Conservation (phyloP, 2,329 filamentous ascomycete species). For the Cladophialophora chaetospira region DNA sequence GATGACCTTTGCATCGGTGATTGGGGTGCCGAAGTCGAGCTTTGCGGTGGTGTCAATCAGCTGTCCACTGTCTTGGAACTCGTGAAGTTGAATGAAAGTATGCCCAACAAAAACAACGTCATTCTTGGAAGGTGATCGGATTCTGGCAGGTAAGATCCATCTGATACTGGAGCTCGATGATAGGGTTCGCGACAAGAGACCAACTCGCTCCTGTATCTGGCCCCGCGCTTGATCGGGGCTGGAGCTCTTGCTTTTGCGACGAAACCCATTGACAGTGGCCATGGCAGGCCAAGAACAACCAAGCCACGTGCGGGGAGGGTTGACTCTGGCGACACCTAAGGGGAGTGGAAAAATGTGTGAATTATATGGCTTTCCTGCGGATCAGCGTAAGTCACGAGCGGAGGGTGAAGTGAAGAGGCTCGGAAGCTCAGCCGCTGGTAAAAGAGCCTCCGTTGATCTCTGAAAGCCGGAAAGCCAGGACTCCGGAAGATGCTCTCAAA, state of each 20-base stretch:
- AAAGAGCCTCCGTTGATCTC: too few relatives aligned
- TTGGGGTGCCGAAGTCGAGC: slow-evolving; percentile 74
- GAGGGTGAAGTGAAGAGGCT: too few relatives aligned
- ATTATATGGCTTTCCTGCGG: too few relatives aligned
- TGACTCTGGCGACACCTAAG: not conserved
- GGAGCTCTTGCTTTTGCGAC: not conserved
- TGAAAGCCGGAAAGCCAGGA: too few relatives aligned
- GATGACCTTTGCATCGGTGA: slow-evolving; percentile 76
- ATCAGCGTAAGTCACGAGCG: too few relatives aligned
- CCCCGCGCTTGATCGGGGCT: not conserved
- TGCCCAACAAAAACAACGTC: slow-evolving; percentile 88
- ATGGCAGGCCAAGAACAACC: not conserved
- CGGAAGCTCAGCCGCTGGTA: too few relatives aligned
- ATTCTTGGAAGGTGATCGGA: slow-evolving; percentile 69
- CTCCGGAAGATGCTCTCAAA: too few relatives aligned
- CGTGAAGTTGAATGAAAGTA: slow-evolving; percentile 76
- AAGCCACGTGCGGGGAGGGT: not conserved
- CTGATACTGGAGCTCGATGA: slow-evolving; percentile 73
- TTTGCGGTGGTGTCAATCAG: slow-evolving; percentile 77
- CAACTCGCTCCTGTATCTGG: slow-evolving; percentile 44
- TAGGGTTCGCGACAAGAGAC: slow-evolving; percentile 76
- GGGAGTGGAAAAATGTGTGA: too few relatives aligned
- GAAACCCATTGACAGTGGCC: not conserved
- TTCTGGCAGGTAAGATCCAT: slow-evolving; percentile 75
- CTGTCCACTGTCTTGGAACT: slow-evolving; percentile 65